A percentile compares a stretch with the other conserved stretches of the same genome.
phyloP scores from a whole-genome alignment of 768 basidiomycete genomes.

The Albatrellus ellisii region DNA sequence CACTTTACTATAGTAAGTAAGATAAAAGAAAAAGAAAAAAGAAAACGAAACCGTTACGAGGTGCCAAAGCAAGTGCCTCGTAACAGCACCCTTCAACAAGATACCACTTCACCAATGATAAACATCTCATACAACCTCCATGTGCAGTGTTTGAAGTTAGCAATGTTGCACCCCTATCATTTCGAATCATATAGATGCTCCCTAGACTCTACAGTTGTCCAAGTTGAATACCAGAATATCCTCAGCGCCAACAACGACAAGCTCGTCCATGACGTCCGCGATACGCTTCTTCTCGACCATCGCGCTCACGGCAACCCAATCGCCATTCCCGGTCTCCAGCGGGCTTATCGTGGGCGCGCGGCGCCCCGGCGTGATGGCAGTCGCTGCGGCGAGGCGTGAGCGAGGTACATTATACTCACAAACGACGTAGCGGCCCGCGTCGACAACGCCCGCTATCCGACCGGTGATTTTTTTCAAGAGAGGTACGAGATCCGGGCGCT shows the following conservation, averaged over 20 bases:
- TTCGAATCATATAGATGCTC: not conserved
- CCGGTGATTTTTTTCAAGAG: conserved; percentile 72
- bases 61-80: not conserved
- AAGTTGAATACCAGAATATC: conserved; percentile 85
- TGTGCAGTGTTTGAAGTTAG: not conserved
- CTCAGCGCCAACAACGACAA: conserved; percentile 74
- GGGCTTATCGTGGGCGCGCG: conserved; percentile 80
- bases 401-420: conserved; percentile 89
- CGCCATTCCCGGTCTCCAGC: conserved; percentile 61
- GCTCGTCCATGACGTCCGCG: conserved; percentile 81
- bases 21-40: not conserved
- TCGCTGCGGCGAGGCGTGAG: conserved; percentile 44
- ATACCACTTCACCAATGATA: not conserved
- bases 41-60: not conserved
- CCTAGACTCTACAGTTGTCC: conserved; percentile 84
- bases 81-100: too few species aligned
- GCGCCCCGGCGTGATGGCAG: conserved; percentile 73
- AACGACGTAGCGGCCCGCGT: conserved; percentile 74
- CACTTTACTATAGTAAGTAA: too few species aligned
- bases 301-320: conserved; percentile 88
- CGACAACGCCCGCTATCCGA: conserved; percentile 87
- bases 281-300: conserved; percentile 82
- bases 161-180: not conserved
- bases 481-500: conserved; percentile 45
- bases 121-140: not conserved